Base-by-base conservation (phyloP, 805 yeast species). In the Barnettozyma sucrosica region DNA sequence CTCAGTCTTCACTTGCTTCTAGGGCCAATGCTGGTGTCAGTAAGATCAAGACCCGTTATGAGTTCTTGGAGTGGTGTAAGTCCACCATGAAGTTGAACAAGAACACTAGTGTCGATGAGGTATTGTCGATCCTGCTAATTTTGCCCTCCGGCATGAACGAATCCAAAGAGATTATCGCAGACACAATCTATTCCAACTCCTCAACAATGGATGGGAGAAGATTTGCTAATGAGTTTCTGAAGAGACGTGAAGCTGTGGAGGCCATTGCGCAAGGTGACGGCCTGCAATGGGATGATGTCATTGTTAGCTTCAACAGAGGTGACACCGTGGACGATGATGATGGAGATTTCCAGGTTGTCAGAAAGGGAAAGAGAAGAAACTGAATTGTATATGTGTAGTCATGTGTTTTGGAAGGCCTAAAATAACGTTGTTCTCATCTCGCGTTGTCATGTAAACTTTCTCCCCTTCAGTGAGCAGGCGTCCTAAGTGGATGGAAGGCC, bases 131-230 rank as follows among this genome's bases (percentile, higher is more conserved):
- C 61, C 75, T 93, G 57, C 70, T 90, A 52, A 82, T 89, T 51
- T 75, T 92, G 52, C 97, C 97, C 32, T 67, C 76, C n/a, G 78
- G 81, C 36, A 57, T 74, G 8, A 38, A 41, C 7, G 96, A 89
- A 55, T 80, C 95, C 0, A 72, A 76, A 43, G 96, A 83, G 63
- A 86, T 92, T 63, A 89, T 92, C 61, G 84, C 96, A 2, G 99
- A 92, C 61, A 88, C 97, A 11, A 81, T 92, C 49, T 89, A 89
- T 68, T 81, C 93, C 23, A 85, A 89, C 51, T 85, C 95, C 36
- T 77, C 90, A 3, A 84, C 90, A 1, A 82, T 92, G 85, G 97
- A 93, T 64, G 98, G 98, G 21, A 81, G 96, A 62, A 76, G 96
- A 55, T 92, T 90, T 71, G 96, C 99, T 0, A 78, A 76, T 48